These are phyloP conservation scores for Pythium pyrilobum DNA, from an alignment of 352 stramenopile species.

Conservation along the genomic window DNA sequence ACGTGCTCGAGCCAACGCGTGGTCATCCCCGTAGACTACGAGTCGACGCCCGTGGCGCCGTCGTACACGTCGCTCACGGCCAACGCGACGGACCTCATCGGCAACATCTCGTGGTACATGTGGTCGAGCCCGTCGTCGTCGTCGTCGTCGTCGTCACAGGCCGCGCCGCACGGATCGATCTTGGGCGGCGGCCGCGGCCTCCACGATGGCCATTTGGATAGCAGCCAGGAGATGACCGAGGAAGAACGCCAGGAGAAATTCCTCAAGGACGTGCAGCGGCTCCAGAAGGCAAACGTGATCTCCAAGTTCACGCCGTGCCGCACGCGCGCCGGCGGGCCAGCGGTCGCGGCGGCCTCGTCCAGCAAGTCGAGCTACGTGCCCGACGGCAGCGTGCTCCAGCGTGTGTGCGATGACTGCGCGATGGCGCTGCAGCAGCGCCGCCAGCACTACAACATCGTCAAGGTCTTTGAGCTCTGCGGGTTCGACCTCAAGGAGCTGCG, in stretches of 20 bases:
- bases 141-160: background rate
- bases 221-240: conserved; percentile 24
- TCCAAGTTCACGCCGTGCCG: conserved; percentile 69
- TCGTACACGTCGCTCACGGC: conserved; percentile 59
- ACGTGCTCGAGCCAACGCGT: conserved; percentile 77
- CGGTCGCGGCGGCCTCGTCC: conserved; percentile 14
- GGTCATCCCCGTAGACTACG: conserved; percentile 75
- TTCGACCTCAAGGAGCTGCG: conserved; percentile 74
- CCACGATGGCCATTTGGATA: conserved; percentile 23
- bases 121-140: conserved; percentile 37
- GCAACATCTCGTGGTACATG: conserved; percentile 82
- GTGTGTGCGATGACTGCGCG: conserved; percentile 79
- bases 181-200: background rate
- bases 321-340: conserved; percentile 23
- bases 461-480: conserved; percentile 80
- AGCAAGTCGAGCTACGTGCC: conserved; percentile 48
- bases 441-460: conserved; percentile 83
- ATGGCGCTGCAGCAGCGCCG: conserved; percentile 74
- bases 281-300: conserved; percentile 60
- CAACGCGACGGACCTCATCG: conserved; percentile 72
- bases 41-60: conserved; percentile 61
- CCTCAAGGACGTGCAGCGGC: conserved; percentile 63
- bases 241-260: conserved; percentile 58
- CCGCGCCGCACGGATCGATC: background rate
- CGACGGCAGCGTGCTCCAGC: conserved; percentile 68